Evolutionary conservation across 2,329 filamentous ascomycete genomes (phyloP), one percentile per base, ranked within the genome.

Genomic region (Fusarium sp.): DNA sequence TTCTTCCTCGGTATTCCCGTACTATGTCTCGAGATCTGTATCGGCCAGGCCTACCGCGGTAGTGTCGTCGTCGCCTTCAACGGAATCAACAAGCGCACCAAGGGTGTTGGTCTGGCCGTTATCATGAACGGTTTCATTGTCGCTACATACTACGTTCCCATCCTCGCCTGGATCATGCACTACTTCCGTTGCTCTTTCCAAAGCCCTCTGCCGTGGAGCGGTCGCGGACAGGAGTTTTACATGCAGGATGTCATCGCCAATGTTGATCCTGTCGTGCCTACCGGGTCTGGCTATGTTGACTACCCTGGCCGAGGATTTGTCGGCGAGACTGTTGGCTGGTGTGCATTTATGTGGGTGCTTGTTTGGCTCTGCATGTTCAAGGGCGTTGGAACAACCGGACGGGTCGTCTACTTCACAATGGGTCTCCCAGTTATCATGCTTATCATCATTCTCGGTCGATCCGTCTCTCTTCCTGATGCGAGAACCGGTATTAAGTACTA

Each of bases 41-140:
- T 92, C 46, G 92, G 92, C 56, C 91, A 87, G 70, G 84, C 85
- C 6, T 87, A 87, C 66, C 84, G 85, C 15, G 84, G 83, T 32
- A 85, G 85, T 24, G 81, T 79, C 3, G 82, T 86, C 18, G 81
- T 86, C 43, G 84, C 85, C 4, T 87, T 79, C 68, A 81, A 84
- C 74, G 84, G 83, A 45, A 79, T 86, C 58, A 83, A 86, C 66
- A 72, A 77, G 25, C 79, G 84, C 12, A 75, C 86, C 18, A 86
- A 84, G 67, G 86, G 86, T 5, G 81, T 85, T 3, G 86, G 86
- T 0, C 74, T 88, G 32, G 82, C 82, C 1, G 80, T 84, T 5
- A 80, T 87, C 18, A 80, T 86, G 56, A 83, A 85, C 57, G 82
- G 83, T 44, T 84, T 83, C 62, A 78, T 85, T 12, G 83, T 87